phyloP scores from a whole-genome alignment of 2,329 filamentous ascomycete species.

The Clarireedia monteithiana region DNA sequence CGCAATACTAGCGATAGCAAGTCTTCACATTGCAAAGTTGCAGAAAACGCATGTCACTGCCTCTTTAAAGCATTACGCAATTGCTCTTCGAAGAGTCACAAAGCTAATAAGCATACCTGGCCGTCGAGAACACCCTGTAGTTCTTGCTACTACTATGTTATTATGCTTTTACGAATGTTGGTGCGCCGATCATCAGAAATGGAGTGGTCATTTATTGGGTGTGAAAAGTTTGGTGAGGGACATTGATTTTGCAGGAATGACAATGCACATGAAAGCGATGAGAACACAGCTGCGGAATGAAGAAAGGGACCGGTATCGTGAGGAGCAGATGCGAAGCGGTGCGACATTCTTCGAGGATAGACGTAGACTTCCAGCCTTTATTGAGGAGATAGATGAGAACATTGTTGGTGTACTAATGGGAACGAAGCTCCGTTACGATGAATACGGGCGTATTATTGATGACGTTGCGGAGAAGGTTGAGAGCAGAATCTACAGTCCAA shows the following conservation, averaged over 20 bases:
- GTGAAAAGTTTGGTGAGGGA: conserved; percentile 76
- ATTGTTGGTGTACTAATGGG: conserved; percentile 52
- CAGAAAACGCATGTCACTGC: conserved; percentile 67
- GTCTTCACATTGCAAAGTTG: conserved; percentile 79
- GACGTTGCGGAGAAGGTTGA: conserved; percentile 5
- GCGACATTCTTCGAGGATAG: conserved; percentile 12
- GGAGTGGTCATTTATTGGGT: conserved; percentile 86
- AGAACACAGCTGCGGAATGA: conserved; percentile 34
- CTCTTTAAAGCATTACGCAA: conserved; percentile 86
- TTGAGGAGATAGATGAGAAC: conserved; percentile 44
- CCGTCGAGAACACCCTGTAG: conserved; percentile 67
- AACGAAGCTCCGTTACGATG: conserved; percentile 47
- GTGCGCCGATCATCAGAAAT: conserved; percentile 89
- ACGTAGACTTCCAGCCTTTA: conserved; percentile 16
- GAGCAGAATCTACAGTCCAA: conserved; percentile 25
- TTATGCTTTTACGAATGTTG: conserved; percentile 92
- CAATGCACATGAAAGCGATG: conserved; percentile 59
- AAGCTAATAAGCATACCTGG: conserved; percentile 63
- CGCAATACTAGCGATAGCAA: conserved; percentile 80
- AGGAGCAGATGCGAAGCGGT: conserved; percentile 3
- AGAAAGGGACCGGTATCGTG: conserved; percentile 9
- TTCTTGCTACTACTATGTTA: conserved; percentile 79
- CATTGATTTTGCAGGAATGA: conserved; percentile 69
- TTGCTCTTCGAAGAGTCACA: conserved; percentile 71
- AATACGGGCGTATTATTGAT: conserved; percentile 41